Base-by-base conservation (phyloP, 192 early-diverging fungal genomes). In the Coemansia sp. region DNA sequence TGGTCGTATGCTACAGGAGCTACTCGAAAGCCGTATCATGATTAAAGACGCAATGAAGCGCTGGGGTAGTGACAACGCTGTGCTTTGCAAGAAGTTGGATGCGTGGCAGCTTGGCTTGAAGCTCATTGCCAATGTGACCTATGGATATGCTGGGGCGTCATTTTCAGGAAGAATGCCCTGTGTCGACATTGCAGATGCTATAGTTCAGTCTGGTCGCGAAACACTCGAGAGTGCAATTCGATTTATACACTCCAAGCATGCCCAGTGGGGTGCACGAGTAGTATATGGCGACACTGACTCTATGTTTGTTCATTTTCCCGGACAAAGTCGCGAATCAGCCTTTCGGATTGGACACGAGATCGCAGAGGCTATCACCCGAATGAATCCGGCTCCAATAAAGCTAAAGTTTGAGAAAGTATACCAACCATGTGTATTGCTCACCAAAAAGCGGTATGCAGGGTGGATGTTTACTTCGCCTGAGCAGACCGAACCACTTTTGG, bases 381-480 rank as follows among this genome's bases (percentile, higher is more conserved):
- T 78, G 72, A 91, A 91, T 61, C 92, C 91, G 2, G 66, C 70
- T 21, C 95, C 95, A 0, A 81, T 98, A 19, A 92, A 89, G 59
- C 85, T 98, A 19, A 94, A 95, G 62, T 91, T 98, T 64, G 95
- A 98, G 72, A 96, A 96, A 69, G 85, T 98, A 0, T 96, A 96
- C 59, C 87, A 88, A 38, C 92, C 92, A 3, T 91, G 89, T 57
- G 73, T 98, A 4, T 56, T 98, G 53, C 72, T 93, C 15, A 84
- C 93, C n/a, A 96, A 96, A 64, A 98, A 96, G 70, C 81, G 94
- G 22, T 98, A 98, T 60, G 90, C 91, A 7, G 95, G 95, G 0
- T 89, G 85, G 77, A 91, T 86, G 69, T 96, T 80, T 67, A 89
- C 91, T 61, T 73, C 64, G 1, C 54, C 57, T 9, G 68, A 82